Evolutionary conservation across 2,329 filamentous ascomycete species (phyloP), one percentile per base, ranked within the genome.

Genomic region (Fusarium gaditjirri): DNA sequence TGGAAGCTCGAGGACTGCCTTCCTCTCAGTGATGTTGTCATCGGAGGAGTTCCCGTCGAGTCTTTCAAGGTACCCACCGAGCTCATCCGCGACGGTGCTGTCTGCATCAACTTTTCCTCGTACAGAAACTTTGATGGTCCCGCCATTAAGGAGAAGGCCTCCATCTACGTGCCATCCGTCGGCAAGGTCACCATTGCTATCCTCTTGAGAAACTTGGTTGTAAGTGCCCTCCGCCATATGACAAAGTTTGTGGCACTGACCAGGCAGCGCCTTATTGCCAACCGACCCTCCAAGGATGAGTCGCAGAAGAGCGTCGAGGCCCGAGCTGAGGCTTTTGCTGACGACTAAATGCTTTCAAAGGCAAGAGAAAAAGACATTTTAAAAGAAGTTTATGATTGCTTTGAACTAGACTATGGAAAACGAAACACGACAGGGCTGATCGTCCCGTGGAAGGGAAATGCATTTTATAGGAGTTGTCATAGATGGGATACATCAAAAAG

Each of bases 21-120:
- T 43, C 93, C 94, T 4, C 85, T 95, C 67, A 97, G 94, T 79
- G 96, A 99, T 81, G 95, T 98, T 23, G 92, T 99, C 69, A 97
- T 99, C 77, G 93, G 93, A 59, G 96, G 96, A 73, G 96, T 99
- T 4, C 96, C 96, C 0, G 90, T 91, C 29, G 93, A 97, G 71
- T 89, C 87, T 68, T 99, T 92, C 88, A 98, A 98, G 86, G 93
- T 99, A 31, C 93, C 95, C 10, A 92, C 92, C 7, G 89, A 93
- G 56, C 85, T 96, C 70, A 86, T 99, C 77, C 90, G 94, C 50
- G 93, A 97, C 62, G 96, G 96, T 52, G 95, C 94, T 35, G 94
- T 97, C n/a, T 99, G 96, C 86, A 95, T 99, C 85, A 99, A 99
- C 84, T 98, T 99, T 81, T 97, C 94, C 12, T 97, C 94, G 56